phyloP scores from a whole-genome alignment of 2,329 filamentous ascomycete species.

The Cercospora nicotianae region DNA sequence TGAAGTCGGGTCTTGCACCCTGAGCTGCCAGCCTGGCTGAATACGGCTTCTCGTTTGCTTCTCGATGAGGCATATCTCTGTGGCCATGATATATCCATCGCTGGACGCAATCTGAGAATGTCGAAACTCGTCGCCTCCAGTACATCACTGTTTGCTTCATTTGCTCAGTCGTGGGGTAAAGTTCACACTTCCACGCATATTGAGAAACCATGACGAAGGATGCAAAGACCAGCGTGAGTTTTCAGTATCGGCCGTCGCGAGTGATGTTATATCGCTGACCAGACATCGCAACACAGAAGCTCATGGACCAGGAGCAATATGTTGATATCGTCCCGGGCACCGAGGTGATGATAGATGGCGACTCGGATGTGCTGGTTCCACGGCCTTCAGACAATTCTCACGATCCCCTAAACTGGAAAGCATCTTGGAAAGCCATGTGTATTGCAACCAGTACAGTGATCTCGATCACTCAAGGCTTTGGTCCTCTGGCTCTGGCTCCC shows the following conservation, averaged over 20 bases:
- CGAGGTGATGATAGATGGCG: background rate
- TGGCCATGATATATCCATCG: background rate
- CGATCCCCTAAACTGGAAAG: constrained; percentile 49
- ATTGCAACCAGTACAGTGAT: constrained; percentile 50
- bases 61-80: background rate
- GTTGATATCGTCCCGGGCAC: background rate
- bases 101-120: background rate
- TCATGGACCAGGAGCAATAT: background rate
- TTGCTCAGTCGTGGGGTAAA: background rate
- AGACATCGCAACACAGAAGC: background rate
- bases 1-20: background rate
- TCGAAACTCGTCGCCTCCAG: background rate
- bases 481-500: constrained; percentile 56
- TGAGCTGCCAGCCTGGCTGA: background rate
- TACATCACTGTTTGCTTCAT: background rate
- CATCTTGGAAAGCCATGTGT: constrained; percentile 50
- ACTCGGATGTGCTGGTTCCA: constrained; percentile 41
- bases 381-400: constrained; percentile 50
- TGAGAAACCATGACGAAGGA: background rate
- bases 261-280: background rate
- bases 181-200: background rate
- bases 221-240: background rate
- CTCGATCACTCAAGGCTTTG: constrained; percentile 56
- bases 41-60: background rate
- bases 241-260: too few species aligned